Base-by-base conservation (phyloP, 306 rosid species). In the Ormosia emarginata region DNA sequence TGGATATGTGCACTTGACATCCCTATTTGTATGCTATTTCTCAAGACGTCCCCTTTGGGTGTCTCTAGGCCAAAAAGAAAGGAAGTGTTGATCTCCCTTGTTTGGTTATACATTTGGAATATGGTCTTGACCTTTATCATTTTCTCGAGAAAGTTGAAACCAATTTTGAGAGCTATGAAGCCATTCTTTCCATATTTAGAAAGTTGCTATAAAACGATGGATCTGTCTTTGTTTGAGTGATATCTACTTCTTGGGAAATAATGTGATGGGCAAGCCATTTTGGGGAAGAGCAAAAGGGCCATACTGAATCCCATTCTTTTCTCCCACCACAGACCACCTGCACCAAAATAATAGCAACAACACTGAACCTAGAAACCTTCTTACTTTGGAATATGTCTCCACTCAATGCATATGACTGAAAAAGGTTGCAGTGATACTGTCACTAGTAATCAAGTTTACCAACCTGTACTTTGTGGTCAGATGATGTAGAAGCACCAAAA, bases 281-380 rank as follows among this genome's bases (percentile, higher is more conserved):
- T 87, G 94, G 81, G 99, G 99, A 83, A 96, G 97, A 61, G 97
- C 96, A 89, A 96, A 96, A 61, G 99, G 99, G 6, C 94, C 99
- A 83, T 96, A 96, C 39, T 96, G 99, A 55, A 96, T 96, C 12
- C 99, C 99, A 84, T 85, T 90, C 76, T 92, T 89, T 61, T 82
- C 88, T 72, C 92, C 94, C 63, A 58, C 88, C 43, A 87, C 69
- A 84, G 87, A 80, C 99, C 99, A 96, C 81, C 97, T 93, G 83
- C 90, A 90, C 24, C 76, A 78, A 37, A 66, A 63, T 50, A 75
- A 73, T 29, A 15, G 13, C 3, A 40, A 80, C 29, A 57, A 40
- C 14, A 37, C 1, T 75, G 49, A 14, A 6, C 24, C 37, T 12
- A 43, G 47, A 71, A 67, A 41, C 77, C 37, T 73, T 79, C 79